Percentiles rank a stretch among this genome's conserved stretches.
These are phyloP conservation scores for Linnemannia exigua DNA, from an alignment of 192 early-diverging fungal species.

Conservation along the genomic window DNA sequence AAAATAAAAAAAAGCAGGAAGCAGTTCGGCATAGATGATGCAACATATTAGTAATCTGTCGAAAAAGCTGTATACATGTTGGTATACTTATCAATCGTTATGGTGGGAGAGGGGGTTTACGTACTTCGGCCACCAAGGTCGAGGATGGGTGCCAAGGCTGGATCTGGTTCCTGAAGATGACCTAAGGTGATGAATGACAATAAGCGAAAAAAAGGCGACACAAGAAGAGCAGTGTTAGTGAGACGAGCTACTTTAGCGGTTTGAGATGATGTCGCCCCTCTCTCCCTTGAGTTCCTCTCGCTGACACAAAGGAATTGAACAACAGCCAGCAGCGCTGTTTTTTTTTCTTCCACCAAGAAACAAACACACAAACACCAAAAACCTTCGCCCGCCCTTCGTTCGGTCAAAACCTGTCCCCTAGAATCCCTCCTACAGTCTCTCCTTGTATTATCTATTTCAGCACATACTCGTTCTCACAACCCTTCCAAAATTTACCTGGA, in stretches of 20 bases:
- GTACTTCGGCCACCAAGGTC: conserved; percentile 79
- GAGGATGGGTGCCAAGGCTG: conserved; percentile 89
- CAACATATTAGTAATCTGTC: background rate
- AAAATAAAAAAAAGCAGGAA: conserved; percentile 10
- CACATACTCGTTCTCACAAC: too few species aligned
- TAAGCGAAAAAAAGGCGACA: background rate
- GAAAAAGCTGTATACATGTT: background rate
- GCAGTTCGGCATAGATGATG: background rate
- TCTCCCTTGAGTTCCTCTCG: background rate
- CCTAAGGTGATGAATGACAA: too few species aligned
- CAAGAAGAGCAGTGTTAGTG: background rate
- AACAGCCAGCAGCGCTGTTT: background rate
- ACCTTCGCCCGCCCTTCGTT: background rate
- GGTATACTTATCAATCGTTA: background rate
- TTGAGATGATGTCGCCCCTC: background rate
- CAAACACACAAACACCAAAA: background rate
- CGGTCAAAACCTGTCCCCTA: background rate
- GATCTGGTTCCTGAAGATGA: conserved; percentile 86
- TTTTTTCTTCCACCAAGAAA: background rate
- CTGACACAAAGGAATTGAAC: background rate
- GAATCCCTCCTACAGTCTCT: background rate
- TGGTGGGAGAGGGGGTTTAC: background rate
- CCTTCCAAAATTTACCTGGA: conserved; percentile 49
- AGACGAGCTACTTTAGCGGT: background rate
- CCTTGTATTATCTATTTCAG: background rate